These are phyloP conservation scores for Xylaria sp. DNA, from an alignment of 2,329 filamentous ascomycete species.

Conservation along the genomic window DNA sequence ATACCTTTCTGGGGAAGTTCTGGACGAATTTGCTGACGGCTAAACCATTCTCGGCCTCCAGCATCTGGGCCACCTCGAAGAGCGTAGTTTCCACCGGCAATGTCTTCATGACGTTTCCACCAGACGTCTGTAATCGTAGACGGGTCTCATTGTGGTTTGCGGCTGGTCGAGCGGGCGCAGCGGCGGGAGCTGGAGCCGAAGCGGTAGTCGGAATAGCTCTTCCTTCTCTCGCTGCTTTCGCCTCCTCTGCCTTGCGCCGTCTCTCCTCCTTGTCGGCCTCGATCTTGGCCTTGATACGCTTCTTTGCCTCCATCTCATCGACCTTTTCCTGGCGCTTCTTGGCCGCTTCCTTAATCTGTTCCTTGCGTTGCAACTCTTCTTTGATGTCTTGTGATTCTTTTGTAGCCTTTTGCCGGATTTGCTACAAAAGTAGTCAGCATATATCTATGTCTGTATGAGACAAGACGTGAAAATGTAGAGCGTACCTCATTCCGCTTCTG, in stretches of 20 bases:
- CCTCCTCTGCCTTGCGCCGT: conserved; percentile 82
- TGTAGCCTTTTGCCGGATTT: conserved; percentile 85
- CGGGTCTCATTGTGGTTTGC: conserved; percentile 82
- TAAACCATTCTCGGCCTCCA: conserved; percentile 76
- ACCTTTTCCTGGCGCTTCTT: conserved; percentile 88
- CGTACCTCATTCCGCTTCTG: conserved; percentile 84
- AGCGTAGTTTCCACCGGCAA: conserved; percentile 89
- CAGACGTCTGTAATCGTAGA: conserved; percentile 79
- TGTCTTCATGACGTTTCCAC: conserved; percentile 85
- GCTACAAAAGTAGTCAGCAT: conserved; percentile 52
- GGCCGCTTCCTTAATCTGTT: conserved; percentile 90
- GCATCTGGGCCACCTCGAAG: conserved; percentile 85
- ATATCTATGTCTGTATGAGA: neutral
- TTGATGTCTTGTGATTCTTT: conserved; percentile 89
- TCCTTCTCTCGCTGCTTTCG: conserved; percentile 89
- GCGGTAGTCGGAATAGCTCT: conserved; percentile 55
- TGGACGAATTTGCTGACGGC: conserved; percentile 81
- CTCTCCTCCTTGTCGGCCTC: conserved; percentile 93
- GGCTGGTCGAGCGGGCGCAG: conserved; percentile 64
- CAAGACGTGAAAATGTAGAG: conserved; percentile 3
- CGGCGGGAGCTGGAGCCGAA: conserved; percentile 57
- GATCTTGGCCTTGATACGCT: conserved; percentile 90
- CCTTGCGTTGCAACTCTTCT: conserved; percentile 86
- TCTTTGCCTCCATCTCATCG: conserved; percentile 86
- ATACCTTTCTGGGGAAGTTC: conserved; percentile 89